Base-by-base conservation (phyloP, 257 asterid genomes). In the Fraxinus cuspidata region DNA sequence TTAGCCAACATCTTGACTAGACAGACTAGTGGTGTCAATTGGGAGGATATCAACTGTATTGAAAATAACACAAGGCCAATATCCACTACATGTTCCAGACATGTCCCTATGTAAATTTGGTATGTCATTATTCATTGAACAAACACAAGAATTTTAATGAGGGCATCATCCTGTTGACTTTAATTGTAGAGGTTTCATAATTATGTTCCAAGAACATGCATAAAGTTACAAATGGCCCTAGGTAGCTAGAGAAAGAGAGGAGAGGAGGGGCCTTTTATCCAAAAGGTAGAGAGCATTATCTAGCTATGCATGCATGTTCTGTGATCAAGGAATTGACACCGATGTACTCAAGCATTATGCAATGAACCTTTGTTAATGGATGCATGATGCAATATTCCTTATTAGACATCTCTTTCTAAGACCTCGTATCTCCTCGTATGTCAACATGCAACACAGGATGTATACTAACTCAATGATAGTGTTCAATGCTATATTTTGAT, bases 31-130 rank as follows among this genome's bases (percentile, higher is more conserved):
- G 83, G 85, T 80, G 81, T 74, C 79, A 13, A 78, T 29, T 68
- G 77, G 63, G 19, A 18, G 16, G 65, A 38, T 27, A 69, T 73
- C 75, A 70, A 21, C 29, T 68, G 79, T 28, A 63, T 23, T 69
- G 85, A 83, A 79, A 82, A 85, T 72, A 38, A 37, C 81, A 73
- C 88, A 89, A 42, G 51, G 51, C 51, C 51, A 87, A 77, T 81
- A 83, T 31, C 73, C 74, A n/a, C 51, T 79, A 89, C 97, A 90
- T 89, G 97, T 92, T 84, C 73, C 34, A 82, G 90, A 92, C 97
- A 90, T 92, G 97, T 90, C 74, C 82, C 88, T 70, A 72, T 58
- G 32, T 73, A 35, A 11, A 44, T 21, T 9, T 58, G 71, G 53
- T 73, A 31, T 6, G 23, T 28, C 75, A 23, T 42, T 27, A 38